A percentile compares a stretch with the other conserved stretches of the same genome.
Evolutionary conservation across 2,329 filamentous ascomycete genomes (phyloP).

Genomic region (Shiraia sp.): DNA sequence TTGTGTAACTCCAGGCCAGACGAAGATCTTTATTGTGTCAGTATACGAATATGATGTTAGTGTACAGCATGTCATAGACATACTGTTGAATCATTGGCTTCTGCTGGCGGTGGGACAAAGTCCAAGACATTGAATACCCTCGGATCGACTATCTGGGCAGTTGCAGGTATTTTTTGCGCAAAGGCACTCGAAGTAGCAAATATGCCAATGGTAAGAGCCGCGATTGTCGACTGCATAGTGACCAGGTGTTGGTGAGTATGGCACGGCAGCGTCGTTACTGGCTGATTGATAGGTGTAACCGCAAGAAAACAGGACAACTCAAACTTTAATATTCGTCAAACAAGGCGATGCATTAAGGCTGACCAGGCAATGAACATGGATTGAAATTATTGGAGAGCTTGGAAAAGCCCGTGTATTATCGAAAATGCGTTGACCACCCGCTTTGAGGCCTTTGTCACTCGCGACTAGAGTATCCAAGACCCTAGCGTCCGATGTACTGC

Average conservation of each 20-base stretch:
- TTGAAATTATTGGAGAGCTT: no score
- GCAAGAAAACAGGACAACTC: neutral
- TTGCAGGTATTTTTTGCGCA: slow-evolving; percentile 20
- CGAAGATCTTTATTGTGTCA: slow-evolving; percentile 18
- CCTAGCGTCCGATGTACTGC: no score
- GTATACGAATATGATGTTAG: neutral
- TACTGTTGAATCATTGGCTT: slow-evolving; percentile 24
- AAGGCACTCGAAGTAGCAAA: slow-evolving; percentile 12
- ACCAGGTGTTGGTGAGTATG: neutral
- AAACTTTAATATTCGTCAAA: neutral
- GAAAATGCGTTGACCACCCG: no score
- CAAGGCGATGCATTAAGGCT: neutral
- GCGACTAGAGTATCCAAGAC: no score
- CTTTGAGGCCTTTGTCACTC: no score
- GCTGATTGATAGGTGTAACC: neutral
- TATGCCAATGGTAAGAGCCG: slow-evolving; percentile 10
- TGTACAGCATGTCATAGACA: neutral
- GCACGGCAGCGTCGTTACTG: neutral
- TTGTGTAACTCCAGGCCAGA: slow-evolving; percentile 24
- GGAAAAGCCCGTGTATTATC: no score
- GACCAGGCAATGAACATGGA: no score
- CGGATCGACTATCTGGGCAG: slow-evolving; percentile 27
- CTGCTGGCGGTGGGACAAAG: slow-evolving; percentile 20
- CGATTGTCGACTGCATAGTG: slow-evolving; percentile 12
- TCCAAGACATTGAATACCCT: slow-evolving; percentile 25